Evolutionary conservation across 164 flowering plant genomes (phyloP).

Genomic region (Tetracentron sinense): DNA sequence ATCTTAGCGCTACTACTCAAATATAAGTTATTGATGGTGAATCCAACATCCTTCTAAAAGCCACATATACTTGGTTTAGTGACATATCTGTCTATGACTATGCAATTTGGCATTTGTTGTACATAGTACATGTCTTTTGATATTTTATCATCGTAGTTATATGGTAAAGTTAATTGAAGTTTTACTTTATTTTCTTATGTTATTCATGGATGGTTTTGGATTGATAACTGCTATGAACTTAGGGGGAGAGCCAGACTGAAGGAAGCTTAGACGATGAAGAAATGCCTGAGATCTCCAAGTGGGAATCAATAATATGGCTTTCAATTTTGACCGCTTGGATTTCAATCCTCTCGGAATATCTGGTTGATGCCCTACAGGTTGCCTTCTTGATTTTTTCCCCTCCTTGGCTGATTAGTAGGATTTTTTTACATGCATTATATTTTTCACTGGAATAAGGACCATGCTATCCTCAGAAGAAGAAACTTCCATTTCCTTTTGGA

Average conservation of each 20-base stretch:
- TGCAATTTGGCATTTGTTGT: neutral
- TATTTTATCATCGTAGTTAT: neutral
- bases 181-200: neutral
- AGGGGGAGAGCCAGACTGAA: slow-evolving; percentile 37
- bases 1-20: too few relatives aligned
- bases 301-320: slow-evolving; percentile 67
- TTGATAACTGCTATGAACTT: slow-evolving; percentile 1
- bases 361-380: slow-evolving; percentile 63
- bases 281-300: slow-evolving; percentile 53
- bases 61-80: too few relatives aligned
- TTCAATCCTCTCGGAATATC: slow-evolving; percentile 53
- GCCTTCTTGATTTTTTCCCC: neutral
- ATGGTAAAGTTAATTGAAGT: neutral
- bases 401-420: neutral
- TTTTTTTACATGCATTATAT: neutral
- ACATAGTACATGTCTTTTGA: neutral
- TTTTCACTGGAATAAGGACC: neutral
- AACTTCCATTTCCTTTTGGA: too few relatives aligned
- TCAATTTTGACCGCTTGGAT: slow-evolving; percentile 57
- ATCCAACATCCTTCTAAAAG: too few relatives aligned
- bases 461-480: neutral
- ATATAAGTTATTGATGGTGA: too few relatives aligned
- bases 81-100: too few relatives aligned
- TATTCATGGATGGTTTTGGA: neutral
- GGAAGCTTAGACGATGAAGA: slow-evolving; percentile 43